Conservation (phyloP, 495 filamentous ascomycete species). For the Margaritispora aquatica region DNA sequence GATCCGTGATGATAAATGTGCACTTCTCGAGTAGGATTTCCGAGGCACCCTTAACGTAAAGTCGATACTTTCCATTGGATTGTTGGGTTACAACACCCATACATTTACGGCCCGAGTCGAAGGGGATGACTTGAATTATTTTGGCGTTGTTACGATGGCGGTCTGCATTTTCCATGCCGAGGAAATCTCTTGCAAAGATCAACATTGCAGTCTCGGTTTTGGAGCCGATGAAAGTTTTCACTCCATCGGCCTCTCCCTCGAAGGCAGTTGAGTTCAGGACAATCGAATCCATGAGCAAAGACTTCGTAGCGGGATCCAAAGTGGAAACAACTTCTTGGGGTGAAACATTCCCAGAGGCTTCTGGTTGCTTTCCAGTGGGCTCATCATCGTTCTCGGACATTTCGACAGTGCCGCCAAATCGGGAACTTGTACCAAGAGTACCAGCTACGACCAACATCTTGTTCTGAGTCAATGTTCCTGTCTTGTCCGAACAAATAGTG, state of each 20-base stretch:
- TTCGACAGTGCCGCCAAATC: constrained; percentile 45
- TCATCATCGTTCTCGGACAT: constrained; percentile 18
- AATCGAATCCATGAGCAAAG: constrained; percentile 67
- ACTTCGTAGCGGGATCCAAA: constrained; percentile 52
- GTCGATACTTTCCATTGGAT: constrained; percentile 56
- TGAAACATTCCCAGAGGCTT: constrained; percentile 27
- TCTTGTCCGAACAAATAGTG: constrained; percentile 95
- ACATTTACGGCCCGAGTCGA: constrained; percentile 82
- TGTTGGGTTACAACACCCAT: constrained; percentile 77
- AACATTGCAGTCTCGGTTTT: constrained; percentile 88
- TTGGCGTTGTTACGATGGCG: constrained; percentile 66
- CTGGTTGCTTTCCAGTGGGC: constrained; percentile 22
- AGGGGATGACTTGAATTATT: constrained; percentile 70
- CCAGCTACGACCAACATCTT: constrained; percentile 85
- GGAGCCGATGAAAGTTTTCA: constrained; percentile 70
- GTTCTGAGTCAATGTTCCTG: constrained; percentile 89
- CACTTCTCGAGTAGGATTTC: constrained; percentile 76
- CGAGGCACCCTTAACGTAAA: constrained; percentile 84
- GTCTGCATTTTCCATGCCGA: constrained; percentile 67
- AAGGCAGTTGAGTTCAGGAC: constrained; percentile 85
- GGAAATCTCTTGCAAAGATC: constrained; percentile 63
- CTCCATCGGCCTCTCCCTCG: constrained; percentile 71
- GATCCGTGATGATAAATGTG: constrained; percentile 63
- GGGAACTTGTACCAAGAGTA: constrained; percentile 60
- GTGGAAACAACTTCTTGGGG: constrained; percentile 54